phyloP scores from a whole-genome alignment of 768 basidiomycete species.

The Grammothele lineata region DNA sequence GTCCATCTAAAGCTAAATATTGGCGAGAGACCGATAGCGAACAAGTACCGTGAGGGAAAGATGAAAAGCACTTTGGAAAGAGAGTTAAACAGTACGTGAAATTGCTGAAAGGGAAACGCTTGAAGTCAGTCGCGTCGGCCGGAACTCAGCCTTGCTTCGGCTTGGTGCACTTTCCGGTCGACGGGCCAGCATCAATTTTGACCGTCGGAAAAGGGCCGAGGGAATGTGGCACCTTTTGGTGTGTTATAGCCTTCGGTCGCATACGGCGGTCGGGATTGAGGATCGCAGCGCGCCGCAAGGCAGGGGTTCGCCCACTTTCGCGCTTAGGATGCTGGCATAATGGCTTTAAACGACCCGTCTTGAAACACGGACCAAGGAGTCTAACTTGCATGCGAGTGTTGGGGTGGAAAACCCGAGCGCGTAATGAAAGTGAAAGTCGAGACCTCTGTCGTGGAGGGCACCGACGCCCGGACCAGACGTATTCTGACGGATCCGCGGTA shows the following conservation, averaged over 20 bases:
- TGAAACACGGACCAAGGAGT: too few species aligned
- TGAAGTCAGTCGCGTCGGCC: constrained; percentile 62
- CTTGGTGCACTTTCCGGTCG: constrained; percentile 28
- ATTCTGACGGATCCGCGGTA: constrained; percentile 71
- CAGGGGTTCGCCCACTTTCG: too few species aligned
- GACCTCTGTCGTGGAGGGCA: constrained; percentile 64
- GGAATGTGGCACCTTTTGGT: constrained; percentile 64
- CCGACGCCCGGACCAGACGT: constrained; percentile 71
- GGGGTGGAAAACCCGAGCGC: too few species aligned
- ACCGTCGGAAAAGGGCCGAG: constrained; percentile 48
- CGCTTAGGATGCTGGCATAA: too few species aligned
- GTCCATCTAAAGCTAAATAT: constrained; percentile 85
- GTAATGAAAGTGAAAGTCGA: too few species aligned
- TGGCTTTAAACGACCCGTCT: too few species aligned
- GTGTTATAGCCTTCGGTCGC: constrained; percentile 79
- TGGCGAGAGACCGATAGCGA: constrained; percentile 79
- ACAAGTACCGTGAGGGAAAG: constrained; percentile 83
- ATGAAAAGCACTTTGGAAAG: constrained; percentile 80
- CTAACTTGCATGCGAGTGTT: too few species aligned
- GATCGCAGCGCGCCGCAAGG: constrained; percentile 73
- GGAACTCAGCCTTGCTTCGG: constrained; percentile 26
- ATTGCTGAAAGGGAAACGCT: constrained; percentile 71
- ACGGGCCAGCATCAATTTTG: constrained; percentile 70
- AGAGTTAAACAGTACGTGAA: constrained; percentile 80
- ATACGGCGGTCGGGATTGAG: too few species aligned